Evolutionary conservation across 2,329 filamentous ascomycete genomes (phyloP), one percentile per base, ranked within the genome.

Genomic region (Penicillium crustosum): DNA sequence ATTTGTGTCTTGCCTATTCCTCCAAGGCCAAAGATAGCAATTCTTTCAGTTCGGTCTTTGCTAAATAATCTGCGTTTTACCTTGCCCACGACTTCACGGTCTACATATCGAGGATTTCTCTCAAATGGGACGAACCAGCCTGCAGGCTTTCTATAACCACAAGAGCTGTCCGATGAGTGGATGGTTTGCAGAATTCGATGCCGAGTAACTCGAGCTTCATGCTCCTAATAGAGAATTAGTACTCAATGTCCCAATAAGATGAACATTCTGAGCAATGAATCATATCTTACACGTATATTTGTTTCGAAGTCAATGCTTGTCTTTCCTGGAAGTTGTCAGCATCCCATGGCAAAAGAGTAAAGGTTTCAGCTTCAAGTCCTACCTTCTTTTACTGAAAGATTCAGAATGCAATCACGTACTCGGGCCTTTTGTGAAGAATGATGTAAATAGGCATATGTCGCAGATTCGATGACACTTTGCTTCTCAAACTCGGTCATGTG

Each of bases 401-500:
- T 66, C 7, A 50, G 0, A 0, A 58, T 38, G 19, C 63, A 66
- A 2, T 64, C 57, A 10, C 23, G 39, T 2, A 64, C 17, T 0
- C n/a, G 36, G 2, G 3, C 1, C 6, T 63, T 64, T 2, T 63
- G 60, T 0, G 19, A 9, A 0, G 47, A 7, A 31, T 59, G 60
- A 17, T 61, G 60, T 0, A 66, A 42, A 38, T 66, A 66, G 15
- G 53, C 60, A 1, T 61, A 42, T 2, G 63, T 66, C 0, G 55
- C 55, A 0, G 55, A 41, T 7, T 66, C 56, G 29, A 66, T 64
- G 0, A 63, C 31, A 2, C 35, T 56, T 10, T 35, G 53, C 23
- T 71, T 61, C 9, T 66, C 49, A 35, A 59, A 72, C 21, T 77
- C 72, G 8, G 72, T 68, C 44, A 78, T 67, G 1, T 66, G 68